Evolutionary conservation across 139 green algal species (phyloP).

Genomic region (Chlamydomonas schloesseri): DNA sequence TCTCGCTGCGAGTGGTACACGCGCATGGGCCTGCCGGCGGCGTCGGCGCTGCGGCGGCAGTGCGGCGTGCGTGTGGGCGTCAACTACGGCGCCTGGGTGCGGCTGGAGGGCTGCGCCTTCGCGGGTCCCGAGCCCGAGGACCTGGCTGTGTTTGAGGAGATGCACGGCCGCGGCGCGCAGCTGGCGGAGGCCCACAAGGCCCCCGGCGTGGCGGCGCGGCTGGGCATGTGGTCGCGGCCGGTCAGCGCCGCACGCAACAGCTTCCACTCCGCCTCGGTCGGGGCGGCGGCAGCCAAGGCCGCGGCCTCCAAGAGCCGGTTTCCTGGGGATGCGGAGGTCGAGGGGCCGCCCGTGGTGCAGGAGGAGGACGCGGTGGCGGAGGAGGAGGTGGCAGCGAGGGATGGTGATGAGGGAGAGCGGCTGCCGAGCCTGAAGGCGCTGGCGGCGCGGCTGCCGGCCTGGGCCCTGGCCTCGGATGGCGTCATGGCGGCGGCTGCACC

Average conservation of each 20-base stretch:
- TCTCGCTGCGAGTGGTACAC: neutral
- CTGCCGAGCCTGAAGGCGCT: constrained; percentile 22
- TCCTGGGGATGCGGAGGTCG: no score
- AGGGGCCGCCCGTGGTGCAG: no score
- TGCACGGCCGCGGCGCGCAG: neutral
- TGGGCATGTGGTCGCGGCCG: constrained; percentile 37
- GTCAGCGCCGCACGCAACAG: neutral
- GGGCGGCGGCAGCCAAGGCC: neutral
- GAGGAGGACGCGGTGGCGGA: no score
- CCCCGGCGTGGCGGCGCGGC: no score
- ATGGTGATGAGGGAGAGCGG: neutral
- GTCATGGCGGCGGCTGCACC: neutral
- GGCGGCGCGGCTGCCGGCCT: constrained; percentile 10
- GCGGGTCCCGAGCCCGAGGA: constrained; percentile 20
- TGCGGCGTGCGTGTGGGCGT: neutral
- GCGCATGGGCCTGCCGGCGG: neutral
- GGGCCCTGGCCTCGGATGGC: neutral
- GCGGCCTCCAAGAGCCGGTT: no score
- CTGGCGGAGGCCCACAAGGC: no score
- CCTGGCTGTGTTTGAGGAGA: constrained; percentile 11
- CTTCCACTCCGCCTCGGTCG: neutral
- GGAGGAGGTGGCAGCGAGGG: neutral
- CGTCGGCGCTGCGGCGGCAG: neutral
- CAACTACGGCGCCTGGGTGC: constrained; percentile 44
- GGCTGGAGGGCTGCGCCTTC: constrained; percentile 38